Evolutionary conservation across 768 basidiomycete species (phyloP).

Genomic region (Mycena chlorophos): DNA sequence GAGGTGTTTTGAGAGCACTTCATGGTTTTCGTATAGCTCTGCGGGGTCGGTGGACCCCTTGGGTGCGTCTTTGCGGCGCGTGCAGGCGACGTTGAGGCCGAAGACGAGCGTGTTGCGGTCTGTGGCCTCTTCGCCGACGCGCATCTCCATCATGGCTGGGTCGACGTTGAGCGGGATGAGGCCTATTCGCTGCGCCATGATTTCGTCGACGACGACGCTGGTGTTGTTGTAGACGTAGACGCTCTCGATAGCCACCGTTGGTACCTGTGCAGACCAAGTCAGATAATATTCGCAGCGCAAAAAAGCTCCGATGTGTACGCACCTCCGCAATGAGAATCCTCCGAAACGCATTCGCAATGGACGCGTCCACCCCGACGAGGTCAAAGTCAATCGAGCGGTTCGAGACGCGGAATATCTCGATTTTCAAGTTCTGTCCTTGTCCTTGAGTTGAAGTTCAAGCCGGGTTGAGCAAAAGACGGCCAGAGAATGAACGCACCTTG

Average conservation of each 20-base stretch:
- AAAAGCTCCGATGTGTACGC: too few species aligned
- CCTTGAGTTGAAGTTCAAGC: too few species aligned
- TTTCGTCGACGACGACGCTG: constrained; percentile 89
- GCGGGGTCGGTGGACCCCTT: constrained; percentile 55
- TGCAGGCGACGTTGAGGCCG: constrained; percentile 65
- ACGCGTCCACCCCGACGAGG: constrained; percentile 91
- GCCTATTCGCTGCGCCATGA: constrained; percentile 89
- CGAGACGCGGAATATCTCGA: constrained; percentile 78
- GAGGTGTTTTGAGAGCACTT: constrained; percentile 66
- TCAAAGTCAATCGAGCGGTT: constrained; percentile 90
- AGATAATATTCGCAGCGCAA: too few species aligned
- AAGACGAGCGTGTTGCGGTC: constrained; percentile 94
- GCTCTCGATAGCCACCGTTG: constrained; percentile 85
- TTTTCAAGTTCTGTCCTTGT: constrained; percentile 65
- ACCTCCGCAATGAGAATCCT: constrained; percentile 95
- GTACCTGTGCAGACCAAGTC: too few species aligned
- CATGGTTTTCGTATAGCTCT: constrained; percentile 71
- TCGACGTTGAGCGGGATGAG: constrained; percentile 88
- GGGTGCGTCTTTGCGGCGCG: constrained; percentile 55
- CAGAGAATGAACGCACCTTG: constrained; percentile 52
- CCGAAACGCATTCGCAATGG: constrained; percentile 92
- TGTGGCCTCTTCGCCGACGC: constrained; percentile 61
- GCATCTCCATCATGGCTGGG: constrained; percentile 68
- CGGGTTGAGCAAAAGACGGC: constrained; percentile 19
- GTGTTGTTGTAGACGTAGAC: constrained; percentile 96